A percentile compares a stretch with the other conserved stretches of the same genome.
Conservation (phyloP, 2,329 filamentous ascomycete species). For the Paecilomyces formosus region DNA sequence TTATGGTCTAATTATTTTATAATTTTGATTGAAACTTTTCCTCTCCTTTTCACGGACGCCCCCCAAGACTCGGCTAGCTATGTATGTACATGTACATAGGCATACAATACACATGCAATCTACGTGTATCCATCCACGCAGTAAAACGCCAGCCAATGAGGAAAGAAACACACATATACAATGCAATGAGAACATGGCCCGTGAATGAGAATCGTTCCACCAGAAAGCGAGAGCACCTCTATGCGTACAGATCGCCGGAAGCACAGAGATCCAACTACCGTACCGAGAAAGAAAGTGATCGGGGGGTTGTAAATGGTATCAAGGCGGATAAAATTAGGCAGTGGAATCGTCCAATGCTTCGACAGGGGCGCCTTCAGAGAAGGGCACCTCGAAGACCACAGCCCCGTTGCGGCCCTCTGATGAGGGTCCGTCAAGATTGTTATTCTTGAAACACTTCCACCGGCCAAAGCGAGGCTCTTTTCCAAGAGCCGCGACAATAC, state of each 20-base stretch:
- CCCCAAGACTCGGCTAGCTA: constrained; percentile 5
- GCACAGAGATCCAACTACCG: background rate
- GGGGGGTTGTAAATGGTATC: background rate
- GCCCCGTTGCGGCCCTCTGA: constrained; percentile 65
- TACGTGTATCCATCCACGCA: constrained; percentile 26
- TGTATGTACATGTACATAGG: constrained; percentile 14
- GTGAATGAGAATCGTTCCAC: background rate
- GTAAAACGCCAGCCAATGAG: background rate
- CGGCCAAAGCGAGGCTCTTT: constrained; percentile 79
- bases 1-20: background rate
- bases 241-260: background rate
- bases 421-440: constrained; percentile 23
- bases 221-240: background rate
- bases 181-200: background rate
- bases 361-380: constrained; percentile 14
- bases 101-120: constrained; percentile 27
- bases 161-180: background rate
- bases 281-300: background rate
- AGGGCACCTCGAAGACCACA: constrained; percentile 76
- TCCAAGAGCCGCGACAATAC: constrained; percentile 76
- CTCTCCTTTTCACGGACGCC: background rate
- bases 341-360: background rate
- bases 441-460: constrained; percentile 55
- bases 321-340: background rate
- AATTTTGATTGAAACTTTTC: background rate